Evolutionary conservation across 345 rosid species (phyloP), one percentile per base, ranked within the genome.

Genomic region (Murraya paniculata): DNA sequence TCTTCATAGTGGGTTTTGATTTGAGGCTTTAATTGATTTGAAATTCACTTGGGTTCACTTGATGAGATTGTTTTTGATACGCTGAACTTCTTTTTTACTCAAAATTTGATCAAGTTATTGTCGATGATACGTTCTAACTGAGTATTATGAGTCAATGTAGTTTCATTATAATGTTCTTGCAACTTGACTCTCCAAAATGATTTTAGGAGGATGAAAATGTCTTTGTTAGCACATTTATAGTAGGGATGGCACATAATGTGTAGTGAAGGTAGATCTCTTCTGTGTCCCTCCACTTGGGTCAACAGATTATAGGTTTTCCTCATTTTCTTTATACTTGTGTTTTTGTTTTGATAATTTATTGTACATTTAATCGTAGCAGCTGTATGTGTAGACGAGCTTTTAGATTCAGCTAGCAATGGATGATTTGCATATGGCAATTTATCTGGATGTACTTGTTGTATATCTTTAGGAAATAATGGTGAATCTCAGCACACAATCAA

Each of bases 251-350:
- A 76, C 74, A 82, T 56, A 74, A 53, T 84, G 78, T 83, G 31
- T 78, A 77, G 64, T 79, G 87, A 64, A 74, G 88, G 77, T 65
- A 84, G 84, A 81, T 78, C 86, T 81, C 79, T 78, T 81, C 68
- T 60, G 89, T 85, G 2, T 86, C 88, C 78, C 92, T 93, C 70
- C 86, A 82, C 84, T 95, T 84, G 98, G 98, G 70, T 76, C 92
- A 84, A 91, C 98, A 62, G 94, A 91, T 85, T 95, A 95, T 80
- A 93, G 91, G 97, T 93, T 69, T 19, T 45, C 86, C 79, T 79
- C 76, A 14, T 9, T 25, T 7, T 50, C 21, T 11, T 18, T 9
- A 1, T 21, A 14, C 55, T 36, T 22, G 0, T 41, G 21, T 57
- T 24, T 33, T 56, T 22, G 19, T 72, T 72, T 57, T 22, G 31